Percentiles rank a stretch among this genome's conserved stretches.
These are phyloP conservation scores for Thelonectria rubi DNA, from an alignment of 2,329 filamentous ascomycete genomes.

Conservation along the genomic window DNA sequence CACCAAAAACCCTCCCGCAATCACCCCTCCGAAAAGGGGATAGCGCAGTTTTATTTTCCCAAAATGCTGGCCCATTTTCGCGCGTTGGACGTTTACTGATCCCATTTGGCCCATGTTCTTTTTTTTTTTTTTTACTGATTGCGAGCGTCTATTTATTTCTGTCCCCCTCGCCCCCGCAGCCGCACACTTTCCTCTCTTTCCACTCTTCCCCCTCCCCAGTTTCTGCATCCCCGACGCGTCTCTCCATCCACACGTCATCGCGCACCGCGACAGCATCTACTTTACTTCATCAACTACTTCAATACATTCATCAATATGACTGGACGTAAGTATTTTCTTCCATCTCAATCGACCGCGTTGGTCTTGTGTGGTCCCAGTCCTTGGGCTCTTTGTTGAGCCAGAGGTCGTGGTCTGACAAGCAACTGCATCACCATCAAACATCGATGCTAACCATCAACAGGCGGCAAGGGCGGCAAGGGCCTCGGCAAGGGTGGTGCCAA, in stretches of 20 bases:
- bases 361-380: neutral
- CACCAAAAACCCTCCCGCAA: neutral
- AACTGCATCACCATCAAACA: slow-evolving; percentile 13
- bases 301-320: slow-evolving; percentile 66
- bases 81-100: slow-evolving; percentile 39
- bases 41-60: slow-evolving; percentile 19
- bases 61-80: slow-evolving; percentile 14
- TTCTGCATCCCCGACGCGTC: slow-evolving; percentile 36
- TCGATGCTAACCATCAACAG: slow-evolving; percentile 64
- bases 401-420: neutral
- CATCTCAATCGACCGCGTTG: too few relatives aligned
- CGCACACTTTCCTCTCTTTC: slow-evolving; percentile 38
- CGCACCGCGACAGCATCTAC: slow-evolving; percentile 43
- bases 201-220: slow-evolving; percentile 25
- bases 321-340: slow-evolving; percentile 69
- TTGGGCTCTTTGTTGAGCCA: neutral
- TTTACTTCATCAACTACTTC: slow-evolving; percentile 39
- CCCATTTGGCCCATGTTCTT: slow-evolving; percentile 27
- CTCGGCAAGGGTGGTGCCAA: slow-evolving; percentile 98
- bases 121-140: slow-evolving; percentile 45
- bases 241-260: slow-evolving; percentile 38
- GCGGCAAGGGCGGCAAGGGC: slow-evolving; percentile 96
- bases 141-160: slow-evolving; percentile 50
- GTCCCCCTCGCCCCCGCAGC: slow-evolving; percentile 40
- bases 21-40: neutral